These are phyloP conservation scores for Phytopythium helicoides DNA, from an alignment of 352 stramenopile species.

Conservation along the genomic window DNA sequence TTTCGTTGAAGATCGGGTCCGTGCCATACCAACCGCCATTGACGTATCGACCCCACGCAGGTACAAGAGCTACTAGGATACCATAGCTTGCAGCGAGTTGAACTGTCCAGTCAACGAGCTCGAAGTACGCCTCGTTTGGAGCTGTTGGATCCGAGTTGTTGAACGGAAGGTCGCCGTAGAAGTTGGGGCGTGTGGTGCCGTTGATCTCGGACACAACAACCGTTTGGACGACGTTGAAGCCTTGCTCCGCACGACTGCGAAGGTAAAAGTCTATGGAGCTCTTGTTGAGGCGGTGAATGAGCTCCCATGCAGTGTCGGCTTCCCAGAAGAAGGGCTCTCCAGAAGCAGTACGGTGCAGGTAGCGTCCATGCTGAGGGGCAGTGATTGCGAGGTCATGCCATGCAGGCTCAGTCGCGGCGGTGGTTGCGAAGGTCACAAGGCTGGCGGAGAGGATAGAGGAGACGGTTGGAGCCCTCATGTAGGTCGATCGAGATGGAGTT, in stretches of 20 bases:
- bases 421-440: too few species aligned
- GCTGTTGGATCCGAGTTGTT: constrained; percentile 21
- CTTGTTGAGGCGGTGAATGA: constrained; percentile 24
- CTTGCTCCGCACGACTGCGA: constrained; percentile 17
- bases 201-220: constrained; percentile 20
- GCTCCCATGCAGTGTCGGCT: constrained; percentile 22
- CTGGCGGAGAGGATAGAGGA: too few species aligned
- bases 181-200: constrained; percentile 21
- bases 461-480: too few species aligned
- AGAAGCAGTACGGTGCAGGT: constrained; percentile 13
- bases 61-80: constrained; percentile 11
- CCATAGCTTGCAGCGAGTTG: constrained; percentile 21
- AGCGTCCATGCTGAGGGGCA: constrained; percentile 12
- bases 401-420: constrained; percentile 9
- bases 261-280: constrained; percentile 28
- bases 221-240: constrained; percentile 23
- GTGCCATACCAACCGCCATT: constrained; percentile 12
- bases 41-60: constrained; percentile 18
- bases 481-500: too few species aligned
- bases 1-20: constrained; percentile 6
- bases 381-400: constrained; percentile 21
- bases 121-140: constrained; percentile 20
- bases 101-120: constrained; percentile 19
- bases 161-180: constrained; percentile 24
- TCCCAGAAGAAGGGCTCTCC: constrained; percentile 22